Evolutionary conservation across 202 grass and related monocot species (phyloP), one percentile per base, ranked within the genome.

Genomic region (Schoenoplectus triqueter): DNA sequence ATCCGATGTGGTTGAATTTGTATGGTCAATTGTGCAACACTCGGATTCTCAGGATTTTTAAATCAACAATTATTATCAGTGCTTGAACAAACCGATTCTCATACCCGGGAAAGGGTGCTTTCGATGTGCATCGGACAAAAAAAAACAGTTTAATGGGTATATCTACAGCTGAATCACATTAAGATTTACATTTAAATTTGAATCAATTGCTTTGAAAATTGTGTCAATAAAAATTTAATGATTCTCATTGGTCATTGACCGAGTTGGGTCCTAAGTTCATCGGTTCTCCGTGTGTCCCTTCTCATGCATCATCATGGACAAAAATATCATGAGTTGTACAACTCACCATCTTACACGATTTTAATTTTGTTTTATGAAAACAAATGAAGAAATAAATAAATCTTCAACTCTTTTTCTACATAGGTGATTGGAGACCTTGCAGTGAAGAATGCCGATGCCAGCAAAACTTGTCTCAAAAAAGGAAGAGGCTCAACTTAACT

Each of bases 341-440:
- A 10, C 56, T 62, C 59, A 78, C 20, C 47, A 75, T 5, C 19
- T 55, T 14, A 54, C 2, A 14, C 20, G 5, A 75, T 22, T 54
- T 11, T 19, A 54, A 20, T 18, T 75, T 10, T 19, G 2, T 55
- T 75, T 31, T 54, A 69, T 15, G 6, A 78, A 15, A 78, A 78
- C 14, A 44, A 15, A 59, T 31, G 31, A 59, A 31, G 31, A 59
- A 44, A 18, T 14, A 45, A 9, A 61, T 60, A 45, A 61, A 22
- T 55, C 11, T 41, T 52, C 19, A 76, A 64, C n/a, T 31, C 31
- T 3, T 68, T 72, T 17, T 4, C 40, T 52, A 4, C 56, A 89
- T 84, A 64, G 87, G 87, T 68, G 78, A 89, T 41, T 69, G 82
- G 40, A 78, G 87, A 78, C 86, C 82, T 78, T 89, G 87, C 45